A percentile compares a stretch with the other conserved stretches of the same genome.
Evolutionary conservation across 2,329 filamentous ascomycete genomes (phyloP).

Genomic region (Ceratocystis huliohia): DNA sequence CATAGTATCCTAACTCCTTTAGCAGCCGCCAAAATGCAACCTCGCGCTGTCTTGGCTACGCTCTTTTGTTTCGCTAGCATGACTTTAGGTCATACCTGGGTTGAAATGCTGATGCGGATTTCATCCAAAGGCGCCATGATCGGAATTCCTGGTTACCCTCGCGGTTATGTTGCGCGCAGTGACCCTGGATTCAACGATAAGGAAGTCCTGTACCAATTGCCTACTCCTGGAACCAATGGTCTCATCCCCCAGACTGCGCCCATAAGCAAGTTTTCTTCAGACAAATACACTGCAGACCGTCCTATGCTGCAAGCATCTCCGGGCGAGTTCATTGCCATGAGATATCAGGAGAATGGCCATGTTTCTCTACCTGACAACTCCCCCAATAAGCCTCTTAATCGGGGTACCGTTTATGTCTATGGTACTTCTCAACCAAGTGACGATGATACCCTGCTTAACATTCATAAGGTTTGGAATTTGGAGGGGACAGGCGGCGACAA

Average conservation of each 20-base stretch:
- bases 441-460: conserved; percentile 42
- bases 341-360: conserved; percentile 66
- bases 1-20: not conserved
- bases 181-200: conserved; percentile 44
- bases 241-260: conserved; percentile 37
- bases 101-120: conserved; percentile 62
- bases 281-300: conserved; percentile 44
- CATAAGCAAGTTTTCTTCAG: conserved; percentile 51
- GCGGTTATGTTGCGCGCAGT: conserved; percentile 51
- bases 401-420: conserved; percentile 64
- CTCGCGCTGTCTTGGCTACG: not conserved
- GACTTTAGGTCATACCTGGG: conserved; percentile 59
- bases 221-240: conserved; percentile 38
- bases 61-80: conserved; percentile 3
- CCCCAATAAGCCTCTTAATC: conserved; percentile 47
- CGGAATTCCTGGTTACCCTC: conserved; percentile 59
- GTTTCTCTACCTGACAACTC: conserved; percentile 48
- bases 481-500: conserved; percentile 71
- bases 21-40: not conserved
- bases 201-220: conserved; percentile 51
- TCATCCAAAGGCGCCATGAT: conserved; percentile 60
- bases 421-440: conserved; percentile 49
- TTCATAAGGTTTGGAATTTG: conserved; percentile 65
- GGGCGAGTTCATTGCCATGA: conserved; percentile 53
- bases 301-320: conserved; percentile 48